Percentiles rank a stretch among this genome's conserved stretches.
Evolutionary conservation across 768 basidiomycete species (phyloP).

Genomic region (Tylopilus balloui): DNA sequence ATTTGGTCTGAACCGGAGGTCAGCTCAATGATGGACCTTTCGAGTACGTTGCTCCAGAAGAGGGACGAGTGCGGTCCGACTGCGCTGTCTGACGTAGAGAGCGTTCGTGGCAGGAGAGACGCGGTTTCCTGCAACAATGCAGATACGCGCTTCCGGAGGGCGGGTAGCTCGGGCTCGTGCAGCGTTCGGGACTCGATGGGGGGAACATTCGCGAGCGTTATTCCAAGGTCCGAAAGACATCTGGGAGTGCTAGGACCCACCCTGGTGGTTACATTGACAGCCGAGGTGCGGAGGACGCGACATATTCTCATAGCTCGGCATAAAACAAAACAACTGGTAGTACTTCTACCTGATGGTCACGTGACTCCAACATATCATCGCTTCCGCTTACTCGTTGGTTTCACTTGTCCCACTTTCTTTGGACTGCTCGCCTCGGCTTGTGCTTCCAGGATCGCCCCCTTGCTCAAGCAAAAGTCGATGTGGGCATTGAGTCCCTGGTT

Average conservation of each 20-base stretch:
- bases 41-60: slow-evolving; percentile 46
- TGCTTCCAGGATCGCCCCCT: slow-evolving; percentile 69
- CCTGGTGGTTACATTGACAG: slow-evolving; percentile 1
- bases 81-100: slow-evolving; percentile 25
- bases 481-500: slow-evolving; percentile 84
- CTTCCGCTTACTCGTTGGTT: slow-evolving; percentile 15
- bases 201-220: not conserved
- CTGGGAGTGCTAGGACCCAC: not conserved
- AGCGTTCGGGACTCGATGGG: not conserved
- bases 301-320: slow-evolving; percentile 18
- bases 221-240: not conserved
- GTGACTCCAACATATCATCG: slow-evolving; percentile 14
- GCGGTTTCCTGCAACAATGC: slow-evolving; percentile 48
- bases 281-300: slow-evolving; percentile 15
- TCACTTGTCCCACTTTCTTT: slow-evolving; percentile 9
- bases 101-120: slow-evolving; percentile 42
- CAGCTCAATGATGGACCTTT: slow-evolving; percentile 30
- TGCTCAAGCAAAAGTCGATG: slow-evolving; percentile 84
- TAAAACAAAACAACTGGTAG: not conserved
- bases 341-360: slow-evolving; percentile 8
- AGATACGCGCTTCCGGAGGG: slow-evolving; percentile 31
- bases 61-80: slow-evolving; percentile 30
- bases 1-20: slow-evolving; percentile 31
- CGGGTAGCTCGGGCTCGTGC: not conserved
- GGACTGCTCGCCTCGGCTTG: slow-evolving; percentile 36